Evolutionary conservation across 768 basidiomycete genomes (phyloP), one percentile per base, ranked within the genome.

Genomic region (Nidularia pulvinata): DNA sequence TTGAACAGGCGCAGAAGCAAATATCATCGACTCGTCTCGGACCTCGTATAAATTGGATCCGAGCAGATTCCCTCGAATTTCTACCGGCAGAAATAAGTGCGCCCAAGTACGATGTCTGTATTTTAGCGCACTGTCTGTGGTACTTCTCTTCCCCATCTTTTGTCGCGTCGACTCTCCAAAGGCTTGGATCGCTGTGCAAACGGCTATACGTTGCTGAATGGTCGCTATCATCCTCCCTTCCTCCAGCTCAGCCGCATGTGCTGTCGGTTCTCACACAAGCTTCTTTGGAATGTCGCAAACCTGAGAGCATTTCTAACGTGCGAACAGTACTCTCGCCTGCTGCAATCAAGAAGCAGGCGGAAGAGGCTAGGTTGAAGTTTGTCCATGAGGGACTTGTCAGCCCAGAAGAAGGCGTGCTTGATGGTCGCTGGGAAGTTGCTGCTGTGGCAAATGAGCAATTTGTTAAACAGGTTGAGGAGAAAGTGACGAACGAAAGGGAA

Each of bases 111-210:
- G 70, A 71, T 58, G 61, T 64, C 39, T 69, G 64, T 0, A 64
- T 76, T n/a, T 60, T 76, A 32, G 66, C 68, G 6, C 66, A 68
- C 56, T 70, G 68, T 59, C 59, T 67, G 37, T 76, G 71, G 70
- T 76, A 76, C 65, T 74, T 76, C 57, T 44, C 69, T 42, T 63
- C 69, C n/a, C 72, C 73, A 25, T 34, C 60, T 14, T 57, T 61
- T 37, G 52, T 75, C 52, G 25, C 46, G 16, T 53, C 54, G 5
- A 74, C 69, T 13, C 61, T 76, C n/a, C 47, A 52, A 25, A 64
- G 61, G 7, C 63, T 73, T 34, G 39, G 57, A 2, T 35, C 55
- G 1, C 37, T 39, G 10, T 10, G 37, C 37, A 39, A 39, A 39
- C 10, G 10, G 37, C 10, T 39, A 10, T 39, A 39, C 37, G 16